Percentiles rank a stretch among this genome's conserved stretches.
Evolutionary conservation across 1,284 basidiomycete genomes (phyloP).

Genomic region (Ganoderma lingzhi): DNA sequence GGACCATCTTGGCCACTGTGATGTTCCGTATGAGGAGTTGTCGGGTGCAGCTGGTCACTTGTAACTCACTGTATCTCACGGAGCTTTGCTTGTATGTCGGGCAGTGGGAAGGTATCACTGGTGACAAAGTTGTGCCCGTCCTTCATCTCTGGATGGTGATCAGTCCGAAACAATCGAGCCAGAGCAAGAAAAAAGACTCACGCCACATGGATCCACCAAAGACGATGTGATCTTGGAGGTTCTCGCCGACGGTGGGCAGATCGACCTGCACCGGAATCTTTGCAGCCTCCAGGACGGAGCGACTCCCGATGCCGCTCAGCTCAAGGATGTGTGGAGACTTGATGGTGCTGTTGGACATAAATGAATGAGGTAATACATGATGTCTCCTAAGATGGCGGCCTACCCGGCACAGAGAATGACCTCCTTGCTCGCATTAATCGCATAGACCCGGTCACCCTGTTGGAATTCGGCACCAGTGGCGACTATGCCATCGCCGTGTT

Average conservation of each 20-base stretch:
- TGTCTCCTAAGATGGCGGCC: constrained; percentile 12
- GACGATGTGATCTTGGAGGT: constrained; percentile 49
- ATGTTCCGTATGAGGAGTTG: background rate
- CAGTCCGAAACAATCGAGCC: background rate
- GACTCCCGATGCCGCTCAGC: constrained; percentile 49
- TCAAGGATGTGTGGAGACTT: constrained; percentile 53
- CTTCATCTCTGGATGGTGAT: constrained; percentile 33
- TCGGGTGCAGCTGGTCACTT: background rate
- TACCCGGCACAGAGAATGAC: constrained; percentile 43
- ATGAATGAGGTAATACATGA: background rate
- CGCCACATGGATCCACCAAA: constrained; percentile 22
- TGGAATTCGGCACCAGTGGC: constrained; percentile 46
- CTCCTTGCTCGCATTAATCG: constrained; percentile 42
- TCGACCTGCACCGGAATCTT: constrained; percentile 44
- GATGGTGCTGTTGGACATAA: constrained; percentile 26
- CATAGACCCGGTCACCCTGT: constrained; percentile 31
- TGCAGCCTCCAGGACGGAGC: constrained; percentile 42
- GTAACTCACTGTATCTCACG: constrained; percentile 37
- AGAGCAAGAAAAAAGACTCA: background rate
- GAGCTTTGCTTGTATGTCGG: constrained; percentile 31
- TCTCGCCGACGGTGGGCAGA: constrained; percentile 51
- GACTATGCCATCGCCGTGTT: constrained; percentile 2
- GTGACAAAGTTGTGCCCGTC: constrained; percentile 34
- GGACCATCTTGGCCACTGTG: constrained; percentile 12
- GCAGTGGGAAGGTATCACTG: constrained; percentile 36